Base-by-base conservation (phyloP, 768 basidiomycete species). In the Lactarius pseudohatsudake region DNA sequence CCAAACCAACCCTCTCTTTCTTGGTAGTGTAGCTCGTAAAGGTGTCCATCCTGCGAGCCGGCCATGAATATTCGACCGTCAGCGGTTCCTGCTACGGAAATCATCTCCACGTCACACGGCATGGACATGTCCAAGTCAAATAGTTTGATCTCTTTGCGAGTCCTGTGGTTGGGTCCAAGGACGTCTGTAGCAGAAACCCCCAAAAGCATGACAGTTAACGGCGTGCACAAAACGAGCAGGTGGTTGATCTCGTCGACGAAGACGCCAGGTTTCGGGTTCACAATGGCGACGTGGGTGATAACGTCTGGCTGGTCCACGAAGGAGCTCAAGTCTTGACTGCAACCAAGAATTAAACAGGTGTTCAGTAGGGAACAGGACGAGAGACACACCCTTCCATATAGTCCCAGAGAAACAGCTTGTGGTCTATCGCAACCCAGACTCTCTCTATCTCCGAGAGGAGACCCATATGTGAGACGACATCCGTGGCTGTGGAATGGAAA, bases 391-490 rank as follows among this genome's bases (percentile, higher is more conserved):
- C 93, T 71, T 96, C 92, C 41, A 88, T 79, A 75, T 97, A 99
- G 76, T 99, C 94, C 97, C 97, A 98, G 28, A 99, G 80, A 73
- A 97, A 92, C 40, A 99, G 81, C 72, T 93, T 92, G 76, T 95
- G 88, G 78, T 98, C 94, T 65, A 96, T 90, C 11, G 93, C 90
- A 69, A 98, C 90, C 94, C 95, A 99, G 0, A 91, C 95, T 56
- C 94, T 85, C 71, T 96, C 94, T 68, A 98, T 92, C 72, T 96
- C 92, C 30, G 94, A 88, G 74, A 98, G 84, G 61, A 99, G 77
- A 11, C 96, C 96, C 90, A 97, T 90, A 72, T 91, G 88, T 20
- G 91, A 87, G 30, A 85, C 85, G 62, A 90, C 85, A 72, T 80
- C 87, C 41, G 85, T 82, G 64, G 82, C 91, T 92, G 73, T 34